Conservation (phyloP, 2,329 filamentous ascomycete genomes). For the Fusarium xyrophilum region DNA sequence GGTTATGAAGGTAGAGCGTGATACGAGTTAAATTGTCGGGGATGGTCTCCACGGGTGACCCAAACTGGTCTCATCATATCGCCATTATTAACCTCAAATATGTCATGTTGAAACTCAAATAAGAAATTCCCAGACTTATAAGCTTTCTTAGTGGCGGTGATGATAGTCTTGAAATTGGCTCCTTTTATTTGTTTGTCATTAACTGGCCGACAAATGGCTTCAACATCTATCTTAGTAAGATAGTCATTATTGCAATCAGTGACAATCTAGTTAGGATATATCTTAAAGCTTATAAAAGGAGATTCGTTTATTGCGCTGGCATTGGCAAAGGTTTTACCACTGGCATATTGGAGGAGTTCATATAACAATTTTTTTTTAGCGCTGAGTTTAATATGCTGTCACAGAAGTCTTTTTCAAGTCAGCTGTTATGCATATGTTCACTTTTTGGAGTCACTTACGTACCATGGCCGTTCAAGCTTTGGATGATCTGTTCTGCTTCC, state of each 20-base stretch:
- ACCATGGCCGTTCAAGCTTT: neutral
- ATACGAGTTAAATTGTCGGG: neutral
- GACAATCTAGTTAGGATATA: neutral
- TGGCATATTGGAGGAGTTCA: slow-evolving; percentile 21
- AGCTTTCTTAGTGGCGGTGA: neutral
- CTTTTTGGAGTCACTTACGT: neutral
- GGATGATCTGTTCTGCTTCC: slow-evolving; percentile 1
- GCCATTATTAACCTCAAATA: neutral
- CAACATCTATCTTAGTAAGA: neutral
- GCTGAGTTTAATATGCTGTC: slow-evolving; percentile 11
- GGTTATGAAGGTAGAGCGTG: neutral
- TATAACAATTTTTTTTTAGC: slow-evolving; percentile 19
- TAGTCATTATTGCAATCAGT: neutral
- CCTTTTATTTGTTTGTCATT: neutral
- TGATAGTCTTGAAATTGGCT: neutral
- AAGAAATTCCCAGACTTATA: neutral
- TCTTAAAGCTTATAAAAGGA: slow-evolving; percentile 16
- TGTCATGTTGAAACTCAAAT: neutral
- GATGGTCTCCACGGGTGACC: neutral
- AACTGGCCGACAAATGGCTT: neutral
- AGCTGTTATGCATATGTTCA: neutral
- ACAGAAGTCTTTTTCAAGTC: neutral
- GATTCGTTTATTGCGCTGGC: neutral
- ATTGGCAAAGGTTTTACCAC: slow-evolving; percentile 11
- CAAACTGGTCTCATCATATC: neutral